Percentiles rank a stretch among this genome's conserved stretches.
Conservation (phyloP, 768 basidiomycete species). For the Xerocomellus dryophilus region DNA sequence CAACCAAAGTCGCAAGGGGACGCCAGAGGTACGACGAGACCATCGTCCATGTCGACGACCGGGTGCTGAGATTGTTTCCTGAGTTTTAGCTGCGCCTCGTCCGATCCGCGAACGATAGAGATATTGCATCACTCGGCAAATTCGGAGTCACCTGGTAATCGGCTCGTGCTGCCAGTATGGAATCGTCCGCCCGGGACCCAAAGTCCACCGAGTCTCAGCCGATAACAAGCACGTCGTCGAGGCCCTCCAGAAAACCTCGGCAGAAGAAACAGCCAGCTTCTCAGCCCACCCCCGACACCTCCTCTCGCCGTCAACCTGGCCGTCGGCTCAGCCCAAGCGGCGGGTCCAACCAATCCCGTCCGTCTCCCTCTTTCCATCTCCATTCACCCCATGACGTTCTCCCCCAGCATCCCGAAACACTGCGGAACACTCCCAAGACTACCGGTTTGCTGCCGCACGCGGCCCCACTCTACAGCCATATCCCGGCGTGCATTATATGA, state of each 20-base stretch:
- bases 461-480: slow-evolving; percentile 50
- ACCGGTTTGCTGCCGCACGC: slow-evolving; percentile 38
- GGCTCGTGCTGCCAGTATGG: slow-evolving; percentile 38
- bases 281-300: slow-evolving; percentile 19
- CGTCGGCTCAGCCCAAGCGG: slow-evolving; percentile 27
- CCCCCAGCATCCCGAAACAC: slow-evolving; percentile 16
- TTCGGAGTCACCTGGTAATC: slow-evolving; percentile 31
- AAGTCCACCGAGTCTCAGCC: slow-evolving; percentile 40
- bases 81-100: slow-evolving; percentile 4
- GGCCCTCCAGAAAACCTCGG: slow-evolving; percentile 49
- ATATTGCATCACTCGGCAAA: slow-evolving; percentile 30
- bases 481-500: slow-evolving; percentile 53
- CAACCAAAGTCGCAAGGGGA: slow-evolving; percentile 12
- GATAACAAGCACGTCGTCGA: slow-evolving; percentile 37
- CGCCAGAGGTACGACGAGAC: slow-evolving; percentile 19
- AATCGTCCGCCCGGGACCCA: slow-evolving; percentile 49
- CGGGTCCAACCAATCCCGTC: slow-evolving; percentile 20
- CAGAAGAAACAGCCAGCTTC: slow-evolving; percentile 46
- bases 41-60: slow-evolving; percentile 5
- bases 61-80: slow-evolving; percentile 11
- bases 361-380: slow-evolving; percentile 4
- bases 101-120: slow-evolving; percentile 7
- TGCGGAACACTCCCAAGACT: slow-evolving; percentile 24
- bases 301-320: slow-evolving; percentile 26
- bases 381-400: slow-evolving; percentile 11